These are phyloP conservation scores for Huiozyma naganishii DNA, from an alignment of 805 yeast genomes.

Conservation along the genomic window DNA sequence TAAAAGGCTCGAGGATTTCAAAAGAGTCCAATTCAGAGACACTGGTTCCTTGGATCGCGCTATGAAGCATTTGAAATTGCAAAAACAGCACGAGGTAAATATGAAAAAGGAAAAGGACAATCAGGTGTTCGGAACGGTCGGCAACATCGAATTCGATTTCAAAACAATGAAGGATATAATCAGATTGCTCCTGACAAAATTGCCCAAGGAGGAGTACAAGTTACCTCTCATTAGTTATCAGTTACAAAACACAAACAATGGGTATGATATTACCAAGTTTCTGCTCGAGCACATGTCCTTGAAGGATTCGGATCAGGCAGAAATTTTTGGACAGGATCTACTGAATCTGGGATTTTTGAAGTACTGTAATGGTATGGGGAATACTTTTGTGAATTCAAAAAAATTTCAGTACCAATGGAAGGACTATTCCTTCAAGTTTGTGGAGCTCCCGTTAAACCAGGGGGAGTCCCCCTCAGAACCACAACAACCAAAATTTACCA, in stretches of 20 bases:
- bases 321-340: slow-evolving; percentile 63
- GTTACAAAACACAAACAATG: slow-evolving; percentile 25
- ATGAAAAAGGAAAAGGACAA: slow-evolving; percentile 22
- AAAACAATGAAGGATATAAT: slow-evolving; percentile 32
- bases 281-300: slow-evolving; percentile 20
- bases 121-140: slow-evolving; percentile 21
- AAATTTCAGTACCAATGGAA: slow-evolving; percentile 77
- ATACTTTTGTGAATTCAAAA: slow-evolving; percentile 65
- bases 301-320: slow-evolving; percentile 46
- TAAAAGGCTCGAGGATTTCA: slow-evolving; percentile 56
- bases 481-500: background rate
- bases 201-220: slow-evolving; percentile 45
- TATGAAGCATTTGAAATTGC: slow-evolving; percentile 15
- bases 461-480: background rate
- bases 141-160: slow-evolving; percentile 26
- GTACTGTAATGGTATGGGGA: slow-evolving; percentile 46
- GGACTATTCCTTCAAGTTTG: slow-evolving; percentile 49
- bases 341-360: slow-evolving; percentile 49
- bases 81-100: slow-evolving; percentile 14
- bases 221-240: slow-evolving; percentile 44
- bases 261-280: slow-evolving; percentile 25
- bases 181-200: slow-evolving; percentile 32
- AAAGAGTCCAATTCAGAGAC: slow-evolving; percentile 14
- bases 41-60: slow-evolving; percentile 16
- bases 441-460: slow-evolving; percentile 24